phyloP scores from a whole-genome alignment of 2,329 filamentous ascomycete genomes.

The Ilyonectria robusta region DNA sequence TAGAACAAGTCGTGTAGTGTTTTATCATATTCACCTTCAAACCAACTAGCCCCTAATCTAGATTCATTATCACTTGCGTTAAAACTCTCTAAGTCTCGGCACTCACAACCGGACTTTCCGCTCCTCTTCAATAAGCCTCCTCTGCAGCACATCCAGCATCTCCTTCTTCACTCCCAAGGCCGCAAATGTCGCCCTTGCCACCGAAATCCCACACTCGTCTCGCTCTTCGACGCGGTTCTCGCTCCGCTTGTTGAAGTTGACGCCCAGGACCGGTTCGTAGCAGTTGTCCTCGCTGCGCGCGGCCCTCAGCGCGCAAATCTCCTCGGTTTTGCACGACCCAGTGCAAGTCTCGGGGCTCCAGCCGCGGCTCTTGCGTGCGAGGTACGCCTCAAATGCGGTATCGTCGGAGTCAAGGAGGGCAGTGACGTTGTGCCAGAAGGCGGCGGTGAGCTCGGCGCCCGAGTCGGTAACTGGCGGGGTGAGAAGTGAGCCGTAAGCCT shows the following conservation, averaged over 20 bases:
- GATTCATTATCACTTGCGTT: neutral
- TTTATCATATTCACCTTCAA: neutral
- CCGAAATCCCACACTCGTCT: slow-evolving; percentile 51
- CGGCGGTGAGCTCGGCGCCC: slow-evolving; percentile 64
- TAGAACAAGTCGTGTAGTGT: too few relatives aligned
- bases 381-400: slow-evolving; percentile 62
- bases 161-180: slow-evolving; percentile 46
- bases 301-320: slow-evolving; percentile 68
- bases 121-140: slow-evolving; percentile 26
- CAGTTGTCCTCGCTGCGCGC: slow-evolving; percentile 68
- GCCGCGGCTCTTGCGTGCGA: slow-evolving; percentile 63
- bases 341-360: slow-evolving; percentile 58
- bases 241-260: slow-evolving; percentile 53
- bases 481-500: slow-evolving; percentile 64
- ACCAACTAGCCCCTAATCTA: neutral
- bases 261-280: slow-evolving; percentile 52
- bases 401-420: slow-evolving; percentile 60
- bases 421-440: slow-evolving; percentile 73
- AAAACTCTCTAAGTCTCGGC: neutral
- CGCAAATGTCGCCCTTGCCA: slow-evolving; percentile 45
- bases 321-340: slow-evolving; percentile 57
- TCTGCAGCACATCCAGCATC: slow-evolving; percentile 44
- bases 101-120: slow-evolving; percentile 1
- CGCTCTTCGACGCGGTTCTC: slow-evolving; percentile 36
- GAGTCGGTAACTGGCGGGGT: slow-evolving; percentile 56